Percentiles rank a stretch among this genome's conserved stretches.
These are phyloP conservation scores for Metarhizium brunneum DNA, from an alignment of 2,329 filamentous ascomycete genomes.

Conservation along the genomic window DNA sequence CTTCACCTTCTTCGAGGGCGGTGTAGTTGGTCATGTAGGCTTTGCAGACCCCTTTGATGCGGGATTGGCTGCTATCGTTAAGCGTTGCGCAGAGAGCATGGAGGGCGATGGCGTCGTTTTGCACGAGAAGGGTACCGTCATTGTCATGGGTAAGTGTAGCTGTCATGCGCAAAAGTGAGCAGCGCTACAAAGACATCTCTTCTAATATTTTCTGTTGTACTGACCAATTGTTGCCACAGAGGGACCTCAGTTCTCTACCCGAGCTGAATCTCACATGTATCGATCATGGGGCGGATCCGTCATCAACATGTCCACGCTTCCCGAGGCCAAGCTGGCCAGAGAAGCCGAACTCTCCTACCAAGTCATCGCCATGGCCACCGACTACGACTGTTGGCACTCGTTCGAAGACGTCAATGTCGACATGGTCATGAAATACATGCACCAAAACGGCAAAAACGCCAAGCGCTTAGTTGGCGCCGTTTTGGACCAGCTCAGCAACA, in stretches of 20 bases:
- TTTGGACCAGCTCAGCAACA: constrained; percentile 72
- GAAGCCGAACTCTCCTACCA: constrained; percentile 96
- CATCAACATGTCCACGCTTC: constrained; percentile 96
- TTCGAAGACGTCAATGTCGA: constrained; percentile 81
- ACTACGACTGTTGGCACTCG: constrained; percentile 97
- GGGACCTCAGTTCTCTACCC: constrained; percentile 96
- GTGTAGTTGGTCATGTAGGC: constrained; percentile 86
- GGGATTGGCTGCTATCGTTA: constrained; percentile 65
- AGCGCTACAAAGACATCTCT: neutral
- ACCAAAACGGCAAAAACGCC: constrained; percentile 82
- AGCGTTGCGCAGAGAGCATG: constrained; percentile 63
- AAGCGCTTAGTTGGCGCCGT: constrained; percentile 77
- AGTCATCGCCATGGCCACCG: constrained; percentile 98
- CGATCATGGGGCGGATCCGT: constrained; percentile 86
- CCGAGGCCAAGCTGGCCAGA: constrained; percentile 89
- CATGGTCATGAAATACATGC: constrained; percentile 97
- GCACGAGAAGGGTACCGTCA: constrained; percentile 73
- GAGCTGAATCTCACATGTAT: constrained; percentile 93
- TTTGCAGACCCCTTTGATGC: constrained; percentile 94
- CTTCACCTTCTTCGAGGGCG: constrained; percentile 91
- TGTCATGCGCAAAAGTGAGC: neutral
- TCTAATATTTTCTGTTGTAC: neutral
- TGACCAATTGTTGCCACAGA: constrained; percentile 39
- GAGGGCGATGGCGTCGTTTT: constrained; percentile 77
- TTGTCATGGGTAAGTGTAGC: constrained; percentile 72